These are phyloP conservation scores for Dioscorea zingiberensis DNA, from an alignment of 106 monocot genomes.

Conservation along the genomic window DNA sequence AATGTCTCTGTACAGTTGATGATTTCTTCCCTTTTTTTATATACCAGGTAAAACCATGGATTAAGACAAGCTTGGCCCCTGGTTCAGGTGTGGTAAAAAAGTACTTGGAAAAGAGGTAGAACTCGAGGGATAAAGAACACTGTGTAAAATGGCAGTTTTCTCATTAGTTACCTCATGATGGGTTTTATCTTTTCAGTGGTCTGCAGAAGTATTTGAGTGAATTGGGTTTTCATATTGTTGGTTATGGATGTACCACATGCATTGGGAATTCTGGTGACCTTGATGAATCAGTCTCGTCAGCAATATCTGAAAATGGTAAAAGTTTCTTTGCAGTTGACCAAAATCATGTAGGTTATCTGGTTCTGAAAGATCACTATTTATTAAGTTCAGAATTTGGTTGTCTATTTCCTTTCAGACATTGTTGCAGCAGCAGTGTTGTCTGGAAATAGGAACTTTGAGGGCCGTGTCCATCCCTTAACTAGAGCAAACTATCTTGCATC, in stretches of 20 bases:
- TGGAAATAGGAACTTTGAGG: constrained; percentile 94
- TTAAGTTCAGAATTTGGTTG: too few relatives aligned
- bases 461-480: constrained; percentile 82
- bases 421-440: constrained; percentile 90
- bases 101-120: constrained; percentile 77
- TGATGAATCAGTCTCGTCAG: constrained; percentile 75
- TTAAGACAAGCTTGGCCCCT: constrained; percentile 92
- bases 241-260: constrained; percentile 97
- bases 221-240: constrained; percentile 90
- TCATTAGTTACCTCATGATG: neutral
- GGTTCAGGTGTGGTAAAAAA: constrained; percentile 89
- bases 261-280: constrained; percentile 98
- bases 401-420: constrained; percentile 53
- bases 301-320: constrained; percentile 86
- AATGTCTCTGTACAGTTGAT: neutral
- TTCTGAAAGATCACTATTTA: too few relatives aligned
- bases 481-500: constrained; percentile 97
- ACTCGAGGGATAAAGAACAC: neutral
- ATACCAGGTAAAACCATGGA: constrained; percentile 89
- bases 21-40: neutral
- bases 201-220: constrained; percentile 89
- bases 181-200: constrained; percentile 48
- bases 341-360: too few relatives aligned
- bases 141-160: neutral
- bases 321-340: constrained; percentile 1